Evolutionary conservation across 495 filamentous ascomycete genomes (phyloP).

Genomic region (Xylaria telfairii): DNA sequence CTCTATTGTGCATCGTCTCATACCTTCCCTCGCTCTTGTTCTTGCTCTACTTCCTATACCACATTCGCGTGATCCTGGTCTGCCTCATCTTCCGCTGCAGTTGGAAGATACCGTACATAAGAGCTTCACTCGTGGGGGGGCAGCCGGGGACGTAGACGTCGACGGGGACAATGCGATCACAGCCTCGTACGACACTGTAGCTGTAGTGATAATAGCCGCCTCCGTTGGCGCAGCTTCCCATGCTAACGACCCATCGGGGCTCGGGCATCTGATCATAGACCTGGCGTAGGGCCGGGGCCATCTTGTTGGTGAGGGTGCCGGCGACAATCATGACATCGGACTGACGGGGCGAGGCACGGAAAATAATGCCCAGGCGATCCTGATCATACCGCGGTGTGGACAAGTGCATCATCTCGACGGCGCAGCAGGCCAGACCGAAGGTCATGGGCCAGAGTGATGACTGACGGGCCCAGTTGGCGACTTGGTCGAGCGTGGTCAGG

Average conservation of each 20-base stretch:
- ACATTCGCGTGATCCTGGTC: conserved; percentile 74
- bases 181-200: conserved; percentile 86
- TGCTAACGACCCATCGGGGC: conserved; percentile 88
- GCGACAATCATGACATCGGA: conserved; percentile 99
- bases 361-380: conserved; percentile 94
- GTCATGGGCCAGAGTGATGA: conserved; percentile 97
- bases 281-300: conserved; percentile 92
- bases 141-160: conserved; percentile 94
- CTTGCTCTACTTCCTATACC: conserved; percentile 61
- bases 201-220: conserved; percentile 95
- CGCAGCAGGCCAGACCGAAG: conserved; percentile 95
- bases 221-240: conserved; percentile 92
- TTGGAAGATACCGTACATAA: conserved; percentile 88
- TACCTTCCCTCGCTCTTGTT: not conserved
- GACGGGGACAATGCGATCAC: conserved; percentile 89
- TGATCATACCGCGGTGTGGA: conserved; percentile 96
- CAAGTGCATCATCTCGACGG: conserved; percentile 98
- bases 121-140: conserved; percentile 85
- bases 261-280: conserved; percentile 99
- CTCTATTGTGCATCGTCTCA: conserved; percentile 1
- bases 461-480: conserved; percentile 95
- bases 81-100: conserved; percentile 87
- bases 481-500: conserved; percentile 90
- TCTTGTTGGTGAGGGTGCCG: conserved; percentile 96
- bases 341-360: conserved; percentile 92